These are phyloP conservation scores for Metarhizium humberi DNA, from an alignment of 2,329 filamentous ascomycete species.

Conservation along the genomic window DNA sequence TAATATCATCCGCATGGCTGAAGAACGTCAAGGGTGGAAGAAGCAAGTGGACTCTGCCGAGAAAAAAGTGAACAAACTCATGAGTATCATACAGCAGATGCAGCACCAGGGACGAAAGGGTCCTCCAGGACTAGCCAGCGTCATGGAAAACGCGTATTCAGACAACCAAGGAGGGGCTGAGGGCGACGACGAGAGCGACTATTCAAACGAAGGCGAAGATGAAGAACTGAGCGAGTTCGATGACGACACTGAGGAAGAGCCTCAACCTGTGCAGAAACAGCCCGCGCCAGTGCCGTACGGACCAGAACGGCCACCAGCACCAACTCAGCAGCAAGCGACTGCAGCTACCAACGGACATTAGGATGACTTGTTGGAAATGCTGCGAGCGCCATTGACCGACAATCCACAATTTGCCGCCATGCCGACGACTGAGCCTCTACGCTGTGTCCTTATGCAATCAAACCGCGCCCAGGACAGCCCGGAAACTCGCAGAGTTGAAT, in stretches of 20 bases:
- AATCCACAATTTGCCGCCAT: background rate
- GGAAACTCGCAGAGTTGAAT: background rate
- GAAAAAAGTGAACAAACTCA: constrained; percentile 84
- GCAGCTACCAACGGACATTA: constrained; percentile 34
- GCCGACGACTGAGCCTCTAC: background rate
- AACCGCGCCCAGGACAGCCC: background rate
- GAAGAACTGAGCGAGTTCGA: constrained; percentile 58
- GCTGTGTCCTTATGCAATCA: background rate
- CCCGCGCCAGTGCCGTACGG: constrained; percentile 33
- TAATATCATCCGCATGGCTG: constrained; percentile 95
- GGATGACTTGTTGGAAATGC: constrained; percentile 10
- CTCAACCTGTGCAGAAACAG: constrained; percentile 23
- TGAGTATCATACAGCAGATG: constrained; percentile 92
- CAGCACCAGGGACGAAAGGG: constrained; percentile 83
- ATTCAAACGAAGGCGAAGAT: constrained; percentile 52
- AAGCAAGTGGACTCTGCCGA: constrained; percentile 46
- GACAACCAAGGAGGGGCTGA: constrained; percentile 39
- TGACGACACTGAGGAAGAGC: constrained; percentile 47
- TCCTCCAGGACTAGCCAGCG: constrained; percentile 52
- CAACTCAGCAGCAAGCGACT: constrained; percentile 10
- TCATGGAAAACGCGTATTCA: constrained; percentile 51
- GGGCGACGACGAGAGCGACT: constrained; percentile 50
- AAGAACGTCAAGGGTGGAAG: constrained; percentile 78
- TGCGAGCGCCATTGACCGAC: background rate
- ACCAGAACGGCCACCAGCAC: constrained; percentile 37